These are phyloP conservation scores for Marsdenia floribunda DNA, from an alignment of 257 asterid species.

Conservation along the genomic window DNA sequence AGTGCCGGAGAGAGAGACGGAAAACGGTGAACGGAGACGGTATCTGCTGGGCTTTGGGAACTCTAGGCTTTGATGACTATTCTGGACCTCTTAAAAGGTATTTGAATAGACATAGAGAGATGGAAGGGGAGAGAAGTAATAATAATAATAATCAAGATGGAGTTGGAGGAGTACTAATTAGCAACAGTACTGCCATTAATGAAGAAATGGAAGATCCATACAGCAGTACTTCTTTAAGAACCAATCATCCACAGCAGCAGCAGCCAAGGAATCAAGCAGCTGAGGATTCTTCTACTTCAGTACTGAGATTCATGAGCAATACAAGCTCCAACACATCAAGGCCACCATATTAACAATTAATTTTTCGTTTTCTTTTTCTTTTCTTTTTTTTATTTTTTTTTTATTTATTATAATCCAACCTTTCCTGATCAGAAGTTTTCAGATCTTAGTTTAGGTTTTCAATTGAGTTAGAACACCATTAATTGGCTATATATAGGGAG, in stretches of 20 bases:
- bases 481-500: too few species aligned
- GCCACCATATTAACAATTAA: neutral
- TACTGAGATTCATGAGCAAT: too few species aligned
- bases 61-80: constrained; percentile 60
- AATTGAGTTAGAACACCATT: neutral
- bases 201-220: constrained; percentile 23
- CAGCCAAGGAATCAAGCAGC: neutral
- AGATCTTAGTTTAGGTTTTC: neutral
- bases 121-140: constrained; percentile 40
- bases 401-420: neutral
- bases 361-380: too few species aligned
- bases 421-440: neutral
- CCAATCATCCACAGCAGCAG: neutral
- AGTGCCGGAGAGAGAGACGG: constrained; percentile 58
- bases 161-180: too few species aligned
- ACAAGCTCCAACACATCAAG: neutral
- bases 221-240: neutral
- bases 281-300: too few species aligned
- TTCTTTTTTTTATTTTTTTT: too few species aligned
- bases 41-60: constrained; percentile 51
- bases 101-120: constrained; percentile 52
- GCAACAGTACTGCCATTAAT: neutral
- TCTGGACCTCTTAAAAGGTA: constrained; percentile 46
- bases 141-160: too few species aligned
- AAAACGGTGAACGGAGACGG: constrained; percentile 75